These are phyloP conservation scores for Ambrosia trifida DNA, from an alignment of 129 eudicot genomes.

Conservation along the genomic window DNA sequence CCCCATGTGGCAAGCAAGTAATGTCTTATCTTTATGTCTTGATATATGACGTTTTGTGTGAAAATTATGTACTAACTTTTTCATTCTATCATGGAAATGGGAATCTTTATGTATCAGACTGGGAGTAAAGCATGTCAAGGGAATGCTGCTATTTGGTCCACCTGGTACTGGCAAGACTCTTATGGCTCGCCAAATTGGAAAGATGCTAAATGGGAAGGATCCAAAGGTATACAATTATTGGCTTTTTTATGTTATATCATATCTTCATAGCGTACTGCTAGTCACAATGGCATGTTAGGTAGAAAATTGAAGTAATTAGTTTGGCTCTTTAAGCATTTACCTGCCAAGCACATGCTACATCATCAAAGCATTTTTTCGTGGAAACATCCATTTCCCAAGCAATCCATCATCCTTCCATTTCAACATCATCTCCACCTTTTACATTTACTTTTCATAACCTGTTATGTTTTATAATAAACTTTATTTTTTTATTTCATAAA, in stretches of 20 bases:
- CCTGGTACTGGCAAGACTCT: constrained; percentile 99
- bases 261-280: too few species aligned
- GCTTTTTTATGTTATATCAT: neutral
- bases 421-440: too few species aligned
- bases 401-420: too few species aligned
- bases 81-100: neutral
- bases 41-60: neutral
- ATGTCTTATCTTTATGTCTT: neutral
- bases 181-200: constrained; percentile 99
- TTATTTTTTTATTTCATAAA: too few species aligned
- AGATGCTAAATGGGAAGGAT: constrained; percentile 94
- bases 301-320: too few species aligned
- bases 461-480: too few species aligned
- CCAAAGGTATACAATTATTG: constrained; percentile 66
- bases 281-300: too few species aligned
- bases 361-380: too few species aligned
- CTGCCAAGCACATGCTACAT: too few species aligned
- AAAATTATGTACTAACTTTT: neutral
- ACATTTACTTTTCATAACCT: too few species aligned
- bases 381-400: too few species aligned
- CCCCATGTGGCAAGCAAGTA: constrained; percentile 91
- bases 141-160: constrained; percentile 98
- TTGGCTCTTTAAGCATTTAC: too few species aligned
- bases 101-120: constrained; percentile 45
- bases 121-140: constrained; percentile 97